Evolutionary conservation across 176 grass and related monocot genomes (phyloP), one percentile per base, ranked within the genome.

Genomic region (Alloteropsis semialata): DNA sequence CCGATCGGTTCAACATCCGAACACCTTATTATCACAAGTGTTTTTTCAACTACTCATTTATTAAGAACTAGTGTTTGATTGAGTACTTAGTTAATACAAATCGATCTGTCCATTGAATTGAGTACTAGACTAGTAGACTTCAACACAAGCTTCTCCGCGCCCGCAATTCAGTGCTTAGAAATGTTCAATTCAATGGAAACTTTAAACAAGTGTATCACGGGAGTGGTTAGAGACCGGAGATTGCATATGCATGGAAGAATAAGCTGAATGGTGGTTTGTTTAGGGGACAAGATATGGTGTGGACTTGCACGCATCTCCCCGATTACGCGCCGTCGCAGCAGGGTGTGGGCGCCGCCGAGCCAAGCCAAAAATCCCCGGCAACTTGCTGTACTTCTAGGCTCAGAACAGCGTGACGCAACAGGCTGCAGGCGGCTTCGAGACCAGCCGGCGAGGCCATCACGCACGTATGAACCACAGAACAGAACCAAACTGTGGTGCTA

Each of bases 271-370:
- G 46, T n/a, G 24, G 72, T 67, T 67, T 58, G 38, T 62, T 34
- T 68, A 56, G 82, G 73, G 73, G 61, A 77, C 82, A 84, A 1
- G 55, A 58, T 58, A 33, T 19, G 49, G 28, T 36, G 73, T 58
- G 56, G 76, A 27, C 43, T 61, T 16, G 57, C 17, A 73, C 29
- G 77, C 16, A 46, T 17, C 38, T 33, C 58, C 24, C 63, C 28
- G 68, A 5, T 45, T 75, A 39, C 38, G 2, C 43, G 29, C 55
- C 13, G 37, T 38, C 14, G 28, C 28, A 6, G 32, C 46, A 83
- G 57, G 44, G 70, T 83, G 69, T 75, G 58, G 53, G 32, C 8
- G 24, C 48, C 37, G 83, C 43, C 60, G 10, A 85, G 75, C 83
- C 75, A 62, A 69, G 83, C 64, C 83, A 85, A 72, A 38, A 70